Conservation (phyloP, 1,139 yeast species). For the Magnusiomyces paraingens region DNA sequence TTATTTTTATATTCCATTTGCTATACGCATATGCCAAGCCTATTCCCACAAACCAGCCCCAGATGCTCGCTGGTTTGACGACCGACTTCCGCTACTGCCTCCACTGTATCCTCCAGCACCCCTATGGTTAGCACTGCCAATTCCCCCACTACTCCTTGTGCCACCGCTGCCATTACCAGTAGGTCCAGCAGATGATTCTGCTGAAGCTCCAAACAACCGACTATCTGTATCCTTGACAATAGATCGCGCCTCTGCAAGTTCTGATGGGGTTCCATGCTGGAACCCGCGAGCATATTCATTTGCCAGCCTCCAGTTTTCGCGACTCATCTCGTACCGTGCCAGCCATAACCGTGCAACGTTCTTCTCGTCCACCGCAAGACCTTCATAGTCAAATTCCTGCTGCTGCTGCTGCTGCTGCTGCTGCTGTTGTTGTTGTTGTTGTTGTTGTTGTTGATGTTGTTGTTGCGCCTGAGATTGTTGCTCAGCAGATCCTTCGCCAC, state of each 20-base stretch:
- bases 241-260: constrained; percentile 81
- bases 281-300: constrained; percentile 68
- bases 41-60: no score
- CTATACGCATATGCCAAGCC: no score
- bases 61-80: no score
- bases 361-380: constrained; percentile 53
- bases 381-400: not conserved
- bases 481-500: constrained; percentile 21
- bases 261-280: constrained; percentile 73
- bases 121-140: not conserved
- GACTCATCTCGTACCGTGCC: constrained; percentile 59
- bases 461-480: no score
- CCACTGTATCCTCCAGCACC: not conserved
- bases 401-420: no score
- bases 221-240: constrained; percentile 55
- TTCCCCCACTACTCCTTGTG: no score
- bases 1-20: no score
- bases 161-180: not conserved
- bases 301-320: constrained; percentile 59
- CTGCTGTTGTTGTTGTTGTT: no score
- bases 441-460: no score
- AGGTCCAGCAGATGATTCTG: not conserved
- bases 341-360: constrained; percentile 84
- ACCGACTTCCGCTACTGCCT: not conserved
- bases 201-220: not conserved